Percentiles rank a stretch among this genome's conserved stretches.
Evolutionary conservation across 331 rosid genomes (phyloP).

Genomic region (Saraca asoca): DNA sequence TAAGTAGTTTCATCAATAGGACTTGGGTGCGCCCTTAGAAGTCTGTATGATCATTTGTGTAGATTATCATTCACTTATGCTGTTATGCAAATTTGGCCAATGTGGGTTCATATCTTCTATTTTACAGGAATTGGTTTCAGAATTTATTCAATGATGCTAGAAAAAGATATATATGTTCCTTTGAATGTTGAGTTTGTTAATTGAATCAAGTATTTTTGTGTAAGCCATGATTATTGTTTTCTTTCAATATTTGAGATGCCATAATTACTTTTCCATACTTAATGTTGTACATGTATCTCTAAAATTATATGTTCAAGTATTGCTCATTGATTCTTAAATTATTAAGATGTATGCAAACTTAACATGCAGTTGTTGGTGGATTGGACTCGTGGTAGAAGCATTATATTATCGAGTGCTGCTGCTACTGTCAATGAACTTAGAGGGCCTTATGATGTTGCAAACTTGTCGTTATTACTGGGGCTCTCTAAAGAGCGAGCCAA

Average conservation of each 20-base stretch:
- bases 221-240: neutral
- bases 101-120: neutral
- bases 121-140: too few relatives aligned
- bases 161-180: neutral
- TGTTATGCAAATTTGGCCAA: neutral
- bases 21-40: neutral
- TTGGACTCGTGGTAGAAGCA: conserved; percentile 80
- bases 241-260: neutral
- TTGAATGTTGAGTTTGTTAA: neutral
- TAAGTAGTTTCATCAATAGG: conserved; percentile 10
- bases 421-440: conserved; percentile 67
- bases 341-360: conserved; percentile 13
- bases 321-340: conserved; percentile 7
- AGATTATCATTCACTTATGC: neutral
- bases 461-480: conserved; percentile 72
- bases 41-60: neutral
- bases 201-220: neutral
- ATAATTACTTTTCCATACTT: neutral
- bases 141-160: neutral
- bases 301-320: neutral
- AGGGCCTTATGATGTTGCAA: conserved; percentile 89
- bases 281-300: neutral
- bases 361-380: conserved; percentile 71
- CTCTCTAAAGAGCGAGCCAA: conserved; percentile 75
- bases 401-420: conserved; percentile 76